These are phyloP conservation scores for Colletotrichum tabaci DNA, from an alignment of 2,329 filamentous ascomycete species.

Conservation along the genomic window DNA sequence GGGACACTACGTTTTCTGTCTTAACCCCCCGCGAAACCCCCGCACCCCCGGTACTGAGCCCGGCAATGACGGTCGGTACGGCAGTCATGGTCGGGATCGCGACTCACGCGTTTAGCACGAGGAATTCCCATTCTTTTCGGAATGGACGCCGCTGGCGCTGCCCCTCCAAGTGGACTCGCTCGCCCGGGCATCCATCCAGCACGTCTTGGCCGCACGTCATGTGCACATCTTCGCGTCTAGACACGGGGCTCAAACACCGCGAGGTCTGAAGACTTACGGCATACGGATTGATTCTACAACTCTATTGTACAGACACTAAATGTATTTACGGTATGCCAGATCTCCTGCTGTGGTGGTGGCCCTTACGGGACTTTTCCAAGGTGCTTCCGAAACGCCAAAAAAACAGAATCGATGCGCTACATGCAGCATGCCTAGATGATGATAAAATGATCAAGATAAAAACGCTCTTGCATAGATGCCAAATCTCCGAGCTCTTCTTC, in stretches of 20 bases:
- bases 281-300: background rate
- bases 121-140: background rate
- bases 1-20: background rate
- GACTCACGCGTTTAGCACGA: constrained; percentile 17
- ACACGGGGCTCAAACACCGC: constrained; percentile 1
- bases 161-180: constrained; percentile 4
- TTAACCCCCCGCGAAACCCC: background rate
- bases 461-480: background rate
- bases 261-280: background rate
- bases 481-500: background rate
- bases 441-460: constrained; percentile 15
- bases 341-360: background rate
- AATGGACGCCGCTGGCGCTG: background rate
- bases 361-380: constrained; percentile 1
- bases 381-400: constrained; percentile 23
- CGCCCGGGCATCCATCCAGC: constrained; percentile 3
- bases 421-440: constrained; percentile 20
- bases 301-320: background rate
- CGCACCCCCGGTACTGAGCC: constrained; percentile 33
- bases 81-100: constrained; percentile 32
- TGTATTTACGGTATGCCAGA: background rate
- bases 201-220: constrained; percentile 28
- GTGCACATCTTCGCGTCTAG: constrained; percentile 1
- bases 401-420: constrained; percentile 15
- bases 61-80: constrained; percentile 33